Percentiles rank a stretch among this genome's conserved stretches.
Evolutionary conservation across 2,329 filamentous ascomycete genomes (phyloP).

Genomic region (Xylariaceae sp.): DNA sequence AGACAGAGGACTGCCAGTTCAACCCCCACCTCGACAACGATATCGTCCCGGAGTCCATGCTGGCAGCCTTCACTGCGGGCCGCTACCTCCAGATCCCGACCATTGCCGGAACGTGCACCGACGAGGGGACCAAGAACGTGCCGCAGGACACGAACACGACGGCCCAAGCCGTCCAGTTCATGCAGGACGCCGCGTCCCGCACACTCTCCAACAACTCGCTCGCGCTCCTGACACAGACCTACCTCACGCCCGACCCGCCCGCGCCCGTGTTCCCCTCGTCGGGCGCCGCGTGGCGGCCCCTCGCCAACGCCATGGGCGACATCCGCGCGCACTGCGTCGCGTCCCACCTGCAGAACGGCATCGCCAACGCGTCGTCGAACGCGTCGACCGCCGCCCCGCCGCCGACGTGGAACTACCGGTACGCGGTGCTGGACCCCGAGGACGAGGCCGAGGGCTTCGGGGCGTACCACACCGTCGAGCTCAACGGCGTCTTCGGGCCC

Average conservation of each 20-base stretch:
- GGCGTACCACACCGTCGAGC: constrained; percentile 1
- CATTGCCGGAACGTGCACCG: neutral
- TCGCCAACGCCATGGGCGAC: constrained; percentile 1
- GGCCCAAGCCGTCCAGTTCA: neutral
- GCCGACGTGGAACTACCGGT: constrained; percentile 1
- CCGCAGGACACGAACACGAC: constrained; percentile 1
- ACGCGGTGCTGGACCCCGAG: neutral
- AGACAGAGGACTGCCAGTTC: constrained; percentile 29
- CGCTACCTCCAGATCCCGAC: constrained; percentile 1
- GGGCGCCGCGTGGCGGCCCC: constrained; percentile 29
- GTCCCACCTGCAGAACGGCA: constrained; percentile 35
- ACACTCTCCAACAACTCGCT: neutral
- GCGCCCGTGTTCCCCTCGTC: constrained; percentile 34
- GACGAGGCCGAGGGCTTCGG: constrained; percentile 1
- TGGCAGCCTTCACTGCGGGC: neutral
- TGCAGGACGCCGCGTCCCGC: neutral
- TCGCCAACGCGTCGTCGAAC: constrained; percentile 30
- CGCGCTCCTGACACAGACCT: neutral
- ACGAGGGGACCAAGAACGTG: constrained; percentile 1
- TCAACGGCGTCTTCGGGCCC: constrained; percentile 1
- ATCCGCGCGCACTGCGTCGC: constrained; percentile 28
- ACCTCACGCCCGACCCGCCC: neutral
- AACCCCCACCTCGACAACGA: constrained; percentile 36
- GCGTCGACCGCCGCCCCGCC: constrained; percentile 19
- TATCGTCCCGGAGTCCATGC: neutral